Evolutionary conservation across 208 protist species (phyloP).

Genomic region (Hexamita inflata): DNA sequence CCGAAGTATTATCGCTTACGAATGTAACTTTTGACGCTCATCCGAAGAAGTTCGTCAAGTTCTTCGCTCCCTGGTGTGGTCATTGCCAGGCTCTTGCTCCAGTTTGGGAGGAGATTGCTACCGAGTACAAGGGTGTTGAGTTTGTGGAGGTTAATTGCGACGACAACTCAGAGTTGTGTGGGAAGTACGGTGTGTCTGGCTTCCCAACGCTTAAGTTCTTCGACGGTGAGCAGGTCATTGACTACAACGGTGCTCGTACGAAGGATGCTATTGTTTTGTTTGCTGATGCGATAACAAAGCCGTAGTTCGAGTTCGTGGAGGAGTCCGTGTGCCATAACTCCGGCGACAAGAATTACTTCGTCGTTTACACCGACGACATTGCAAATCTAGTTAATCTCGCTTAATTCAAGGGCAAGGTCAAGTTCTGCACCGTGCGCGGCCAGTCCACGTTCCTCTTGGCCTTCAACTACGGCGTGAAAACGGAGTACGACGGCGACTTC

Average conservation of each 20-base stretch:
- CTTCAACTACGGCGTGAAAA: too few relatives aligned
- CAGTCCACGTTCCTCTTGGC: too few relatives aligned
- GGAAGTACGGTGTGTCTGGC: neutral
- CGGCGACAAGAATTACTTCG: too few relatives aligned
- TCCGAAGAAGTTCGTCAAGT: conserved; percentile 24
- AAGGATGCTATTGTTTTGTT: neutral
- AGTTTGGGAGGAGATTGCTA: neutral
- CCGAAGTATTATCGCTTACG: too few relatives aligned
- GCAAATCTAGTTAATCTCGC: too few relatives aligned
- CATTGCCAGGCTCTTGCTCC: conserved; percentile 28
- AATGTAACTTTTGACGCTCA: too few relatives aligned
- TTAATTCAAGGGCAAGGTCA: too few relatives aligned
- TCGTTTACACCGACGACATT: too few relatives aligned
- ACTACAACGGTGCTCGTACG: conserved; percentile 13
- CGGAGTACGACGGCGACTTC: too few relatives aligned
- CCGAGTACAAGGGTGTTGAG: neutral
- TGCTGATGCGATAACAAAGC: neutral
- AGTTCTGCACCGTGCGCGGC: too few relatives aligned
- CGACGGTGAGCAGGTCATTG: neutral
- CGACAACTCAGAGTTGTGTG: neutral
- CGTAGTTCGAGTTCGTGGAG: too few relatives aligned
- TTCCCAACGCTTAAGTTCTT: conserved; percentile 31
- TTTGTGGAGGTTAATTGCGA: conserved; percentile 22
- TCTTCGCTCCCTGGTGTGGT: conserved; percentile 22
- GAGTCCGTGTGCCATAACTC: too few relatives aligned